A percentile compares a stretch with the other conserved stretches of the same genome.
phyloP scores from a whole-genome alignment of 495 filamentous ascomycete genomes.

The Articulospora tetracladia region DNA sequence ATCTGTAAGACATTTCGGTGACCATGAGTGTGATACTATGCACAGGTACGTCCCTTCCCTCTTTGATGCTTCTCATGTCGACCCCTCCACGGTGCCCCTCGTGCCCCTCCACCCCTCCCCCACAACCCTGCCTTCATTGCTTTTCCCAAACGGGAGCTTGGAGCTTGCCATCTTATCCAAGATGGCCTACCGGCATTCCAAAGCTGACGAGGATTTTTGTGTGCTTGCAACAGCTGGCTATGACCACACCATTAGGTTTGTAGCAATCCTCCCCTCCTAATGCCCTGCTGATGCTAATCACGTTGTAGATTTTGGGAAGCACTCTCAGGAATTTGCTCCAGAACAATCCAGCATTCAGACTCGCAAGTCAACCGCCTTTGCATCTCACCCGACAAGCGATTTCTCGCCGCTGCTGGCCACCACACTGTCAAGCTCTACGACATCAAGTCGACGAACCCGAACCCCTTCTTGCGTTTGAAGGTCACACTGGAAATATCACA shows the following conservation, averaged over 20 bases:
- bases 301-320: slow-evolving; percentile 94
- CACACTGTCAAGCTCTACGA: slow-evolving; percentile 96
- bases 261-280: slow-evolving; percentile 4
- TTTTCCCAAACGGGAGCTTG: no score
- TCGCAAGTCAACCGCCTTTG: slow-evolving; percentile 98
- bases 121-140: not conserved
- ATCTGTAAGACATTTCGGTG: not conserved
- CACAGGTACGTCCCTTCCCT: slow-evolving; percentile 16
- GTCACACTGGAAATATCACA: slow-evolving; percentile 92
- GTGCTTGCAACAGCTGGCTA: slow-evolving; percentile 69
- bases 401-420: slow-evolving; percentile 90
- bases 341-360: slow-evolving; percentile 95
- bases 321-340: slow-evolving; percentile 93
- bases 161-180: not conserved
- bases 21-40: slow-evolving; percentile 23
- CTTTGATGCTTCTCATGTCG: not conserved
- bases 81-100: not conserved
- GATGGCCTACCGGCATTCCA: not conserved
- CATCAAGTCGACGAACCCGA: slow-evolving; percentile 93
- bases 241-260: slow-evolving; percentile 96
- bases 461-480: slow-evolving; percentile 91
- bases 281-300: not conserved
- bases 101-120: not conserved
- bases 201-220: slow-evolving; percentile 1
- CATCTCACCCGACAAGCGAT: slow-evolving; percentile 97